Conservation (phyloP, 352 stramenopile species). For the Globisporangium cederbergense region DNA sequence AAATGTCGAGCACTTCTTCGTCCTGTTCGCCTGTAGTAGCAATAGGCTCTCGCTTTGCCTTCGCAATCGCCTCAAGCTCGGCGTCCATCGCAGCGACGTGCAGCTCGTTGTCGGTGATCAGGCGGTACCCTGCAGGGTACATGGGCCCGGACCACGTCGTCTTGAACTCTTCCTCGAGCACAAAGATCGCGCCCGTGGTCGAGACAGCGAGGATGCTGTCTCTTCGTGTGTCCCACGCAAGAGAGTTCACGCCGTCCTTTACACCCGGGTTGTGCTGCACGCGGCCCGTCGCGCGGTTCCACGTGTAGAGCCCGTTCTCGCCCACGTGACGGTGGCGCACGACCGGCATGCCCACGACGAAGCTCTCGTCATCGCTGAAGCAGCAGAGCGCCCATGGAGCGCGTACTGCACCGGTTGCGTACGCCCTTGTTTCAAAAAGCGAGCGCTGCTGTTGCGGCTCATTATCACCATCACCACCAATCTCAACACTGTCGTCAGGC, state of each 20-base stretch:
- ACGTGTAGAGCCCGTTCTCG: conserved; percentile 79
- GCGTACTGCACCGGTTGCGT: conserved; percentile 64
- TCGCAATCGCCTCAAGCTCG: conserved; percentile 36
- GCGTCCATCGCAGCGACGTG: conserved; percentile 36
- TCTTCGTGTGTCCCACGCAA: conserved; percentile 54
- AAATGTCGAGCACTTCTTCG: conserved; percentile 42
- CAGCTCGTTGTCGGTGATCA: conserved; percentile 80
- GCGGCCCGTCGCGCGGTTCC: conserved; percentile 46
- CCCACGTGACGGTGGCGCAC: conserved; percentile 79
- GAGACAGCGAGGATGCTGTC: conserved; percentile 66
- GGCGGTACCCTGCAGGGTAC: conserved; percentile 76
- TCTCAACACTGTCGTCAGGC: background rate
- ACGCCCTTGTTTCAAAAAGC: conserved; percentile 46
- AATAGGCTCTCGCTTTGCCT: conserved; percentile 3
- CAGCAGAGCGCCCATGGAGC: conserved; percentile 71
- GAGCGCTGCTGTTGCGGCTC: conserved; percentile 7
- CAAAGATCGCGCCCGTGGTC: conserved; percentile 57
- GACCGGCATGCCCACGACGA: conserved; percentile 69
- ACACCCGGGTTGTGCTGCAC: conserved; percentile 73
- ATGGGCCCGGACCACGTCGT: conserved; percentile 78
- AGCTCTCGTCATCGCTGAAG: conserved; percentile 62
- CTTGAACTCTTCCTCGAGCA: conserved; percentile 71
- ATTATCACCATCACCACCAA: background rate
- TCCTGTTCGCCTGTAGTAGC: background rate
- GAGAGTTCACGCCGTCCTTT: conserved; percentile 63